phyloP scores from a whole-genome alignment of 345 rosid species.

The Sonneratia caseolaris region DNA sequence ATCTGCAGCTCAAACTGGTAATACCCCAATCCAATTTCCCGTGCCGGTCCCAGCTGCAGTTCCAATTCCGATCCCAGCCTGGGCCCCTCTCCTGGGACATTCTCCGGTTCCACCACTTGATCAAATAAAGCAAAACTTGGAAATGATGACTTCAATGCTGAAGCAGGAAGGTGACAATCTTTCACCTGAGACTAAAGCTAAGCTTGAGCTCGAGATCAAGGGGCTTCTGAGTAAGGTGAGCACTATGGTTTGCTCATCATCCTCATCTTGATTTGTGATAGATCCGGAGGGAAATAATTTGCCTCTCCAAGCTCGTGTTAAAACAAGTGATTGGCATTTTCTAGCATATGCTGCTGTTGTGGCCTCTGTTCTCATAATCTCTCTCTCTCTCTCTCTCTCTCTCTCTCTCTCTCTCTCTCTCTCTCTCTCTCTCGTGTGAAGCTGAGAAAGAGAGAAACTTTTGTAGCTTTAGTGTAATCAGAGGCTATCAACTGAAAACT shows the following conservation, averaged over 20 bases:
- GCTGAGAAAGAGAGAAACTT: not conserved
- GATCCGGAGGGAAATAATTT: not conserved
- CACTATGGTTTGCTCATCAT: slow-evolving; percentile 42
- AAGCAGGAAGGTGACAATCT: slow-evolving; percentile 68
- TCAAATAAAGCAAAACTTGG: slow-evolving; percentile 65
- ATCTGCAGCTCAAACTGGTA: not conserved
- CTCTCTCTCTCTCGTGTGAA: not conserved
- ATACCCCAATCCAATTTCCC: not conserved
- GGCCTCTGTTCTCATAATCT: not conserved
- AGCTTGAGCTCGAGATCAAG: slow-evolving; percentile 65
- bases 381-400: not conserved
- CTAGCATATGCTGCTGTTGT: not conserved
- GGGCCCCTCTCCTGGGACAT: not conserved
- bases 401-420: not conserved
- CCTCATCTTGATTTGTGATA: slow-evolving; percentile 24
- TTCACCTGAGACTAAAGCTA: slow-evolving; percentile 64
- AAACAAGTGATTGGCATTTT: not conserved
- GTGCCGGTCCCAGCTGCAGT: not conserved
- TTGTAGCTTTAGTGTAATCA: not conserved
- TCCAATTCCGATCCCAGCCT: not conserved
- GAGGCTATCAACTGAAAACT: not conserved
- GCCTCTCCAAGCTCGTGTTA: not conserved
- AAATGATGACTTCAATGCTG: slow-evolving; percentile 86
- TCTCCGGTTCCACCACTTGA: slow-evolving; percentile 41
- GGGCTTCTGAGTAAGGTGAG: slow-evolving; percentile 65